Base-by-base conservation (phyloP, 2,329 filamentous ascomycete species). In the Venturia asperata region DNA sequence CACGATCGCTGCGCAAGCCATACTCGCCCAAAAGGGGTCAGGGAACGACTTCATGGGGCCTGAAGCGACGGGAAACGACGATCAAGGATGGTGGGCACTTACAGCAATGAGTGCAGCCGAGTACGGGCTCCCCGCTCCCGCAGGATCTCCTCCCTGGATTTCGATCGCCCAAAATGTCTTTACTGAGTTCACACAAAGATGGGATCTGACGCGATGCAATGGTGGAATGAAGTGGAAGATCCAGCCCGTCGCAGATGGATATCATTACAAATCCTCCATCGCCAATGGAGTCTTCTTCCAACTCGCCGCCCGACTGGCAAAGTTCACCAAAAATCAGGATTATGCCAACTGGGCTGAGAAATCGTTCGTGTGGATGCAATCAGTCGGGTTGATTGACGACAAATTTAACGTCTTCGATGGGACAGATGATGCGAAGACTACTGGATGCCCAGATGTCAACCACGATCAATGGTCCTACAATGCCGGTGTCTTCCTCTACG, bases 271-370 rank as follows among this genome's bases (percentile, higher is more conserved):
- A 65, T 67, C 66, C 37, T 77, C 77, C 47, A 82, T 83, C 64
- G 80, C 80, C 9, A 82, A 83, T 66, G 81, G 79, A n/a, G 77
- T 78, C 56, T 78, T 81, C 68, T 82, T 83, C 71, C 77, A 82
- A 65, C 71, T 83, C 15, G 78, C 78, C 10, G 75, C 80, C 10
- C 72, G 75, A 24, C 69, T 77, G 11, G 71, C 70, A 9, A 67
- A 69, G 21, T 77, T 70, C 67, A 77, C 76, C 5, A 74, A 73
- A 27, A 76, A 77, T 68, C 45, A 67, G 62, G 87, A 83, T 0
- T 90, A 90, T 70, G 68, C 78, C 77, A 82, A 90, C 70, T 91
- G 88, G 88, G 81, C 82, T 0, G 72, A 75, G 58, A 70, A 67
- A 58, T 70, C 70, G 63, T 77, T 70, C 69, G 70, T 74, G 64